Evolutionary conservation across 805 yeast genomes (phyloP).

Genomic region (Cyberlindnera mycetangii): DNA sequence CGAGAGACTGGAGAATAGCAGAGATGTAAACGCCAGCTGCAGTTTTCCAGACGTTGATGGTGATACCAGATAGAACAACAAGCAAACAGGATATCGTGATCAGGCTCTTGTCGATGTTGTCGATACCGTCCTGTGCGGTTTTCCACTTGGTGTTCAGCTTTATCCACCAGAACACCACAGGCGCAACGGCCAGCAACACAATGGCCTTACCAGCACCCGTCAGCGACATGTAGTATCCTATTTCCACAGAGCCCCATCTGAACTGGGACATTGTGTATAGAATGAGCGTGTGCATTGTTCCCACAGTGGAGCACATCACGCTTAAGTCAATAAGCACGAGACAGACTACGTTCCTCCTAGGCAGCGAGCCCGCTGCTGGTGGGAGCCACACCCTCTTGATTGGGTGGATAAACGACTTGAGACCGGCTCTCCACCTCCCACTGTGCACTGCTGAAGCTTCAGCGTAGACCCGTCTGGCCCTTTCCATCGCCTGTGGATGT

Average conservation of each 20-base stretch:
- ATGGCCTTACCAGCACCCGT: conserved; percentile 24
- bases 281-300: conserved; percentile 19
- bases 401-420: conserved; percentile 16
- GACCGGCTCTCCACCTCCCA: background rate
- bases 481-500: conserved; percentile 21
- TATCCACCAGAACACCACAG: conserved; percentile 3
- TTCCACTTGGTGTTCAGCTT: background rate
- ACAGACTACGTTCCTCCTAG: conserved; percentile 21
- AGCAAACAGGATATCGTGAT: background rate
- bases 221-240: conserved; percentile 27
- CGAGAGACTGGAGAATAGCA: conserved; percentile 18
- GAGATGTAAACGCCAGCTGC: conserved; percentile 2
- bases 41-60: background rate
- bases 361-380: conserved; percentile 9
- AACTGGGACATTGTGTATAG: conserved; percentile 21
- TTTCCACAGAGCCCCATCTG: conserved; percentile 25
- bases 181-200: conserved; percentile 19
- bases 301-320: conserved; percentile 25
- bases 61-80: background rate
- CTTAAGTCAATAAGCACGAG: conserved; percentile 22
- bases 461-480: conserved; percentile 11
- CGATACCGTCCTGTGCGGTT: background rate
- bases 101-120: background rate
- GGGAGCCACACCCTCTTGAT: conserved; percentile 23
- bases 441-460: background rate